phyloP scores from a whole-genome alignment of 164 flowering plant species.

The Hamamelis virginiana region DNA sequence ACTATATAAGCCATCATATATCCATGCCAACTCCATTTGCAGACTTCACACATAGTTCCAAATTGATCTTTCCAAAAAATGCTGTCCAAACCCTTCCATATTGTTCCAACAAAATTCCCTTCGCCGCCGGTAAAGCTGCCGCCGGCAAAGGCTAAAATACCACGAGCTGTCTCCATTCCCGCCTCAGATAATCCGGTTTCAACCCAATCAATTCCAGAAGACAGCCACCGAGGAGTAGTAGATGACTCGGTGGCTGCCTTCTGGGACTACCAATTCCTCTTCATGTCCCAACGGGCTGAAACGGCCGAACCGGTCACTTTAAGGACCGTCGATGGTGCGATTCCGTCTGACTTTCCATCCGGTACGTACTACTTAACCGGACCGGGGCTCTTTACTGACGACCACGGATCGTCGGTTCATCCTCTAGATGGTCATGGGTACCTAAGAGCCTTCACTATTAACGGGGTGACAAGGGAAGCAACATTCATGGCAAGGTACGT shows the following conservation, averaged over 20 bases:
- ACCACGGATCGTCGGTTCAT: conserved; percentile 89
- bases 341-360: conserved; percentile 72
- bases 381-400: conserved; percentile 83
- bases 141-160: conserved; percentile 12
- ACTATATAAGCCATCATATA: no score
- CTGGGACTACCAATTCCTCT: conserved; percentile 88
- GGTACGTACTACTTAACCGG: conserved; percentile 91
- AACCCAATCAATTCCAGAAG: not conserved
- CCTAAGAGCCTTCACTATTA: conserved; percentile 63
- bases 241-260: conserved; percentile 54
- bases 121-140: conserved; percentile 24
- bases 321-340: conserved; percentile 50
- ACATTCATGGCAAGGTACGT: conserved; percentile 76
- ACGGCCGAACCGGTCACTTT: conserved; percentile 45
- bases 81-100: conserved; percentile 30
- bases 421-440: conserved; percentile 98
- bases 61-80: conserved; percentile 24
- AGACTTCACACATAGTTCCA: no score
- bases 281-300: conserved; percentile 76
- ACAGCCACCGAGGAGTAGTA: not conserved
- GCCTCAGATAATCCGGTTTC: conserved; percentile 11
- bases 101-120: conserved; percentile 21
- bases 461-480: conserved; percentile 40
- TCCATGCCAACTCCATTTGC: not conserved
- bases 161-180: conserved; percentile 34